Base-by-base conservation (phyloP, 495 filamentous ascomycete species). In the Hypoxylon lienhwacheense region DNA sequence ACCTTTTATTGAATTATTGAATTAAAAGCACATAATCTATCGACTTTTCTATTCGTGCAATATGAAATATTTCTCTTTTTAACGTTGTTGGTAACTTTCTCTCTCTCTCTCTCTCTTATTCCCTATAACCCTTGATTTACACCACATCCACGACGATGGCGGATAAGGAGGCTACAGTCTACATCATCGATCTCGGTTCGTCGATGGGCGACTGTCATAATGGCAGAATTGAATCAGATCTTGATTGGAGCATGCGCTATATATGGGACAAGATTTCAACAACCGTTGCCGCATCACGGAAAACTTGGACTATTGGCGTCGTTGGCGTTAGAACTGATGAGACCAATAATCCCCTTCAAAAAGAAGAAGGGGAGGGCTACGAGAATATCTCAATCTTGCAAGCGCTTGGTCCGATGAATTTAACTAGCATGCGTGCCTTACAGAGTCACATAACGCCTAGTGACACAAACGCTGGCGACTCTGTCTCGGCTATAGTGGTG, bases 241-340 rank as follows among this genome's bases (percentile, higher is more conserved):
- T 97, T 3, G 89, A 96, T 47, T 97, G 83, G 78, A 80, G 84
- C 14, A 86, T 97, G 87, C 82, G 82, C 47, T 99, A 96, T 77
- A 82, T 99, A 39, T 99, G 93, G 93, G 93, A 97, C 69, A 90
- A 85, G 61, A 95, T 97, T 60, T 89, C 89, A 0, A 83, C 79
- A 15, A 95, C 89, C 7, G 84, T 98, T 49, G 79, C 85, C 10
- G 89, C 87, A 17, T 86, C 83, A 21, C 84, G 92, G 37, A 96
- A 95, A 68, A 95, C 88, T 4, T 83, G 85, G 53, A 82, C 77
- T 4, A 64, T 92, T 16, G 91, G 89, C 6, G 88, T 97, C 7
- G 67, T 99, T 47, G 93, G 88, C 7, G 73, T 97, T 15, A 80
- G 87, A 20, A 92, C 91, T 41, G 84, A 95, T 69, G 85, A 77